Conservation (phyloP, 2,329 filamentous ascomycete genomes). For the Coniella lustricola region DNA sequence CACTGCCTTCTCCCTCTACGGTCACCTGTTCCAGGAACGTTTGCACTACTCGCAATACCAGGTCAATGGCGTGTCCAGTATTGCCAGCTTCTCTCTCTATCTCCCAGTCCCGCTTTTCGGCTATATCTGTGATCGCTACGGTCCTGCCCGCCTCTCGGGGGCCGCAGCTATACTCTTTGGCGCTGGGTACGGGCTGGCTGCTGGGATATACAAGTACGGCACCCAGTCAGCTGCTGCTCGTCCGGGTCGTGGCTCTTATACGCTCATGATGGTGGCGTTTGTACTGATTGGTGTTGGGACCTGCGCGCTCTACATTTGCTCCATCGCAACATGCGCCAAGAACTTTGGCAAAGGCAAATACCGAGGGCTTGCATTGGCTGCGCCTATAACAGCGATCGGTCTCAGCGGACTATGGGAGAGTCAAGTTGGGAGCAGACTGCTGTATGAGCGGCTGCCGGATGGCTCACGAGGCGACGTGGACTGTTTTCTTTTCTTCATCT, state of each 20-base stretch:
- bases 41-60: constrained; percentile 86
- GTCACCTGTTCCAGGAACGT: constrained; percentile 77
- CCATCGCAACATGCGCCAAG: constrained; percentile 95
- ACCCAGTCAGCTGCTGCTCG: constrained; percentile 36
- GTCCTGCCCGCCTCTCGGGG: constrained; percentile 69
- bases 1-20: constrained; percentile 90
- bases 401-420: constrained; percentile 94
- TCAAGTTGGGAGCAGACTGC: constrained; percentile 71
- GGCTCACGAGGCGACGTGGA: constrained; percentile 58
- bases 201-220: constrained; percentile 60
- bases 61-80: constrained; percentile 84
- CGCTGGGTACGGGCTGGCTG: constrained; percentile 74
- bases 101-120: constrained; percentile 85
- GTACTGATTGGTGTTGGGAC: constrained; percentile 76
- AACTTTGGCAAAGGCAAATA: constrained; percentile 89
- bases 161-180: constrained; percentile 70
- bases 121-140: constrained; percentile 84
- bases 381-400: constrained; percentile 88
- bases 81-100: constrained; percentile 83
- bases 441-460: constrained; percentile 62
- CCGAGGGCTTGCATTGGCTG: constrained; percentile 79
- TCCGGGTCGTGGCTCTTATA: constrained; percentile 58
- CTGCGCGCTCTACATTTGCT: constrained; percentile 79
- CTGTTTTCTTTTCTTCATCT: constrained; percentile 84
- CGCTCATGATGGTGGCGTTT: constrained; percentile 80